phyloP scores from a whole-genome alignment of 495 filamentous ascomycete genomes.

The Hyphodiscus hymeniophilus region DNA sequence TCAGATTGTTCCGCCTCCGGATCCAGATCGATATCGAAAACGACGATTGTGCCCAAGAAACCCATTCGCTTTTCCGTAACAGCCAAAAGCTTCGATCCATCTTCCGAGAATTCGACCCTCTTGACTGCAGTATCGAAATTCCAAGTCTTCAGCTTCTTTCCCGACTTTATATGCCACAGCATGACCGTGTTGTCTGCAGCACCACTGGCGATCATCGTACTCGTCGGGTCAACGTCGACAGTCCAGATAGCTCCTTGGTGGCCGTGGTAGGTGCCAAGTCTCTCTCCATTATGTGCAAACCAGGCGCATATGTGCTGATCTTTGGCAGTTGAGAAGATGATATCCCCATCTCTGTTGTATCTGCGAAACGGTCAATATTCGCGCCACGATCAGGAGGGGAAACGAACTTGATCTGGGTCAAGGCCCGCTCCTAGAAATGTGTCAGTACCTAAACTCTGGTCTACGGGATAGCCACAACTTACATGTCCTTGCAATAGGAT shows the following conservation, averaged over 20 bases:
- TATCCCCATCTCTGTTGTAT: slow-evolving; percentile 93
- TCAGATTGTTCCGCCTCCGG: slow-evolving; percentile 73
- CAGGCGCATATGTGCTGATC: slow-evolving; percentile 95
- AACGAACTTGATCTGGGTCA: slow-evolving; percentile 89
- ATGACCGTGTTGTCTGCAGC: slow-evolving; percentile 97
- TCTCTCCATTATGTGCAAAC: slow-evolving; percentile 91
- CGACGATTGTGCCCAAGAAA: slow-evolving; percentile 83
- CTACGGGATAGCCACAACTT: slow-evolving; percentile 24
- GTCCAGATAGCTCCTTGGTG: slow-evolving; percentile 99
- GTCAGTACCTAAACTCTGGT: slow-evolving; percentile 16
- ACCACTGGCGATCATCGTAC: slow-evolving; percentile 85
- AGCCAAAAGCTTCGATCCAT: slow-evolving; percentile 78
- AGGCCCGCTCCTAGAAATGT: slow-evolving; percentile 68
- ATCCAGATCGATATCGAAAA: slow-evolving; percentile 77
- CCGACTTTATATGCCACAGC: slow-evolving; percentile 92
- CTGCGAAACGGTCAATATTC: slow-evolving; percentile 29
- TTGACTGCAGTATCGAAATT: slow-evolving; percentile 94
- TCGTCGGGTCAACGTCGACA: slow-evolving; percentile 93
- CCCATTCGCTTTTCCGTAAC: slow-evolving; percentile 99
- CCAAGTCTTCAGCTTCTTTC: slow-evolving; percentile 90
- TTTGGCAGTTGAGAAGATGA: slow-evolving; percentile 95
- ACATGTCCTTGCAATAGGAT: slow-evolving; percentile 93
- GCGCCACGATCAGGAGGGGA: neutral
- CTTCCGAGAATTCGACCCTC: slow-evolving; percentile 90
- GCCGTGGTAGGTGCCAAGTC: slow-evolving; percentile 90